A percentile compares a stretch with the other conserved stretches of the same genome.
phyloP scores from a whole-genome alignment of 257 asterid genomes.

The Plantago ovata region DNA sequence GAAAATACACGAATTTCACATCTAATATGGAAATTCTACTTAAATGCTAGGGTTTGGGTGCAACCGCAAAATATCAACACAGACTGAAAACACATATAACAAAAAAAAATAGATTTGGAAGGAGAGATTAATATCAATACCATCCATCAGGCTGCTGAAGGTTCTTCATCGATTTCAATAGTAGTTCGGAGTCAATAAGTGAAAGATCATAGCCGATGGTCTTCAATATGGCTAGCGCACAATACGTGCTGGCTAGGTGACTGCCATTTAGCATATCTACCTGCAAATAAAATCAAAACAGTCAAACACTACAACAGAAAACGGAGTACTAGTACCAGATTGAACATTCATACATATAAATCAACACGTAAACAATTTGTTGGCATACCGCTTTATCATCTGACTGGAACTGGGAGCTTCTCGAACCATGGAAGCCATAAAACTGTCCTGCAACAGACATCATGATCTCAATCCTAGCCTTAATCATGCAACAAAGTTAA shows the following conservation, averaged over 20 bases:
- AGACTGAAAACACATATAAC: too few species aligned
- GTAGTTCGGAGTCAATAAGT: constrained; percentile 43
- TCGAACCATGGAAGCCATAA: constrained; percentile 95
- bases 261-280: constrained; percentile 58
- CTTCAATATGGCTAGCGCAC: constrained; percentile 78
- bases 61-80: not conserved
- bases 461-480: constrained; percentile 18
- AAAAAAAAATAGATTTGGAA: not conserved
- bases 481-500: constrained; percentile 7
- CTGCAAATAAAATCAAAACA: constrained; percentile 35
- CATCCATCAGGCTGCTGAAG: constrained; percentile 93
- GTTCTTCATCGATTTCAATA: constrained; percentile 76
- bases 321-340: not conserved
- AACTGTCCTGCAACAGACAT: constrained; percentile 58
- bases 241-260: constrained; percentile 95
- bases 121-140: constrained; percentile 31
- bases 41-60: too few species aligned
- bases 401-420: constrained; percentile 76
- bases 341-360: constrained; percentile 16
- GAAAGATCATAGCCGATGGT: constrained; percentile 78
- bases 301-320: constrained; percentile 15
- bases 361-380: constrained; percentile 19
- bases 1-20: not conserved
- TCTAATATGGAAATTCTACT: too few species aligned
- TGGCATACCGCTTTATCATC: constrained; percentile 45